These are phyloP conservation scores for Colletotrichum higginsianum DNA, from an alignment of 2,329 filamentous ascomycete species.

Conservation along the genomic window DNA sequence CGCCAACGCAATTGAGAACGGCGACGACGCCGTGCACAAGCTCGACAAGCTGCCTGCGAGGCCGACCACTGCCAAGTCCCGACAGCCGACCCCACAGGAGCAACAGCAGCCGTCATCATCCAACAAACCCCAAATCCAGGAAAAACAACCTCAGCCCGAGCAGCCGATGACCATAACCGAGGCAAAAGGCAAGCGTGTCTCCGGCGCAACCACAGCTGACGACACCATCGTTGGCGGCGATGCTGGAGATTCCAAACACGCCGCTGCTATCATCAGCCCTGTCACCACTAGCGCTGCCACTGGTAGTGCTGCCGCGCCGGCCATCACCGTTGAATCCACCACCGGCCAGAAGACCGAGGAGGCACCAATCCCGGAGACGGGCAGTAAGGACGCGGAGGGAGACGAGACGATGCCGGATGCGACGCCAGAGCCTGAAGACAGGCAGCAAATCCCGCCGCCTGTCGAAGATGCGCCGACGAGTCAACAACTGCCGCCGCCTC, in stretches of 20 bases:
- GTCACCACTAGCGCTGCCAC: conserved; percentile 1
- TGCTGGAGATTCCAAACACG: conserved; percentile 64
- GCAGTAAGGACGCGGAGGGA: conserved; percentile 66
- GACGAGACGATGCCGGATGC: conserved; percentile 79
- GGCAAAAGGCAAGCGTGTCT: conserved; percentile 61
- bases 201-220: conserved; percentile 63
- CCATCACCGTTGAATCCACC: conserved; percentile 47
- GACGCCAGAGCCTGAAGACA: conserved; percentile 65
- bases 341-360: conserved; percentile 45
- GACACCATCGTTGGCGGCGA: conserved; percentile 60
- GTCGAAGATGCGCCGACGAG: conserved; percentile 55
- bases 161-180: conserved; percentile 53
- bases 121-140: conserved; percentile 60
- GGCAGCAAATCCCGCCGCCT: conserved; percentile 55
- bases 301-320: conserved; percentile 62
- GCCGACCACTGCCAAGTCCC: conserved; percentile 68
- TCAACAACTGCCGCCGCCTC: conserved; percentile 60
- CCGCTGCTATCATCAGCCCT: conserved; percentile 42
- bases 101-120: conserved; percentile 57
- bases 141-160: conserved; percentile 63
- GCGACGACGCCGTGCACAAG: conserved; percentile 70
- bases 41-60: conserved; percentile 70
- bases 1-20: conserved; percentile 66
- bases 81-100: conserved; percentile 67
- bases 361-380: conserved; percentile 38